Conservation (phyloP, 345 rosid genomes). For the Limnanthes douglasii region DNA sequence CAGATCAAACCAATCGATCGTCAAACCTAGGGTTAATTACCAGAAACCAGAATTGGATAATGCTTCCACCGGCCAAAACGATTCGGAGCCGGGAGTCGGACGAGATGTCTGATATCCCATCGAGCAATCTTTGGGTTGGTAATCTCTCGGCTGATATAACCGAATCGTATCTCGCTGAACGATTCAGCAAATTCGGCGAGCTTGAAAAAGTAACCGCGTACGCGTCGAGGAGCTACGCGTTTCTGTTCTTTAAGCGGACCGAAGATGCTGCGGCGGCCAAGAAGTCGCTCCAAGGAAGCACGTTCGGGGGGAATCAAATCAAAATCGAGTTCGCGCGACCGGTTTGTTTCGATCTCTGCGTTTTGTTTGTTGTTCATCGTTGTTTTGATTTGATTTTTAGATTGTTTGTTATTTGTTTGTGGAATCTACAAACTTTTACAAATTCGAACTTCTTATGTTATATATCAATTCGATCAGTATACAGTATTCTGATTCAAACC, state of each 20-base stretch:
- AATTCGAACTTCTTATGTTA: too few species aligned
- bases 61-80: conserved; percentile 26
- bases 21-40: neutral
- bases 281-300: conserved; percentile 54
- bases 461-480: too few species aligned
- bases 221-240: conserved; percentile 57
- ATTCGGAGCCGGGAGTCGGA: conserved; percentile 19
- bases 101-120: conserved; percentile 24
- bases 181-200: conserved; percentile 50
- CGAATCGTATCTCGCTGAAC: conserved; percentile 48
- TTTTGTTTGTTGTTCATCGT: conserved; percentile 11
- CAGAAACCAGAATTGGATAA: conserved; percentile 1
- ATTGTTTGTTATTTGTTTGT: conserved; percentile 1
- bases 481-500: too few species aligned
- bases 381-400: conserved; percentile 1
- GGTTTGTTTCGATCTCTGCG: conserved; percentile 70
- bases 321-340: conserved; percentile 97
- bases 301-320: conserved; percentile 39
- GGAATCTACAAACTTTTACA: conserved; percentile 1
- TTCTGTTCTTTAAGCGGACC: conserved; percentile 56
- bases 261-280: conserved; percentile 81
- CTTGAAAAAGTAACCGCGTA: conserved; percentile 58
- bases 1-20: neutral
- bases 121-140: conserved; percentile 83
- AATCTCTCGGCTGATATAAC: conserved; percentile 39